Evolutionary conservation across 1,284 basidiomycete genomes (phyloP), one percentile per base, ranked within the genome.

Genomic region (Puccinia novopanici): DNA sequence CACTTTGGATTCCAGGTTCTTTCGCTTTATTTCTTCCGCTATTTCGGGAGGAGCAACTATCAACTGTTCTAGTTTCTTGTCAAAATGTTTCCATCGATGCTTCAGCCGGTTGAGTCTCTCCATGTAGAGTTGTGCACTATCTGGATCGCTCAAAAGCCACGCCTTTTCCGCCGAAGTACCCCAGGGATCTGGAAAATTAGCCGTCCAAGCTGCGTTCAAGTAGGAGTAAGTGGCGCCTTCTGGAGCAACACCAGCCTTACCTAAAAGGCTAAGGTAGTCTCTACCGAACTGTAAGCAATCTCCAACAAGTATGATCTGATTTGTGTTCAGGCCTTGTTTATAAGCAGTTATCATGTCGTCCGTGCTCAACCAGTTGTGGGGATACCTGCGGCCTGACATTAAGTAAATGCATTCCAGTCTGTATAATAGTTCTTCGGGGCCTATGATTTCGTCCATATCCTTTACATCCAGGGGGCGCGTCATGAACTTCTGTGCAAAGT

Each of bases 201-300:
- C 19, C 2, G 24, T 9, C 42, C 67, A 68, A 3, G n/a, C 12
- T 50, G 17, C 40, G 24, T 17, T 4, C 4, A 68, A 17, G 24
- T 34, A 24, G 3, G 5, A 10, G 48, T 48, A 68, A 45, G 6
- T 37, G 5, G 13, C n/a, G 1, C n/a, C 13, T 5, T 37, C 42
- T 45, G 22, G 5, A 24, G 67, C 3, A 48, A 68, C 1, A n/a
- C 40, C 67, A 17, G 2, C 34, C 22, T 3, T 50, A 9, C 45
- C 42, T 5, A 13, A 34, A 48, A 48, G n/a, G 27, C 27, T 68
- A 0, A 50, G 42, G 45, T 50, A 34, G 22, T 50, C 22, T 12
- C 45, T 68, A 48, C 67, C 67, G 27, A 68, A 68, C 17, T 68
- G 67, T 1, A 68, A 40, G 12, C 37, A 68, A 50, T 68, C 67